Base-by-base conservation (phyloP, 2,329 filamentous ascomycete genomes). In the Fusarium sp. region DNA sequence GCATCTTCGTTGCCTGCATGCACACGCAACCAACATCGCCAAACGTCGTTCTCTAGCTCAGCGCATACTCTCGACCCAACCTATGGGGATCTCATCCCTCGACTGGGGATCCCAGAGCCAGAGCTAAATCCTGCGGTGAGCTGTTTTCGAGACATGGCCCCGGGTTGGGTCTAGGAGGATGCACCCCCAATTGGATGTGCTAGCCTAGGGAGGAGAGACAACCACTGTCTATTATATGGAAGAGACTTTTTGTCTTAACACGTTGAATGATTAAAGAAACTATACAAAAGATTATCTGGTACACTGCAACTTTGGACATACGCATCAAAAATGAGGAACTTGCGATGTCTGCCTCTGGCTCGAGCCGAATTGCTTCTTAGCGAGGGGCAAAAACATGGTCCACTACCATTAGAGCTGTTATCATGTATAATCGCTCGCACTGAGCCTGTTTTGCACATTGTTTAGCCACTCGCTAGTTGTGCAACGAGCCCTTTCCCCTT, bases 1-100 rank as follows among this genome's bases (percentile, higher is more conserved):
- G 32, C 48, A 50, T 66, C 34, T 20, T 58, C 34, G 30, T 52
- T 20, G 45, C 41, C 54, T 41, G 23, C 23, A 65, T 56, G 20
- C 60, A 35, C 25, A 6, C 23, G 8, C 43, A 25, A 45, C 43
- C 61, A 48, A 62, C 43, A 50, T 20, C 32, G 27, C 48, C n/a
- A 62, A 72, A 61, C 48, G 41, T 35, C 48, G 32, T 59, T 73
- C 58, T 50, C 34, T 50, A 39, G 64, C 30, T 64, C 23, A 9
- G 54, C 54, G 16, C 52, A 50, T 59, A 20, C 18, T 45, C 23
- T 35, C 20, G 37, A 61, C 30, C 7, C 13, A 35, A 54, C 61
- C 61, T 64, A 56, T 64, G 16, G 11, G 35, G 14, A 13, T 3
- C 30, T 11, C 27, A 16, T 34, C 11, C 43, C 59, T 73, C 65